Conservation (phyloP, 352 stramenopile genomes). For the Globisporangium cystogenes region DNA sequence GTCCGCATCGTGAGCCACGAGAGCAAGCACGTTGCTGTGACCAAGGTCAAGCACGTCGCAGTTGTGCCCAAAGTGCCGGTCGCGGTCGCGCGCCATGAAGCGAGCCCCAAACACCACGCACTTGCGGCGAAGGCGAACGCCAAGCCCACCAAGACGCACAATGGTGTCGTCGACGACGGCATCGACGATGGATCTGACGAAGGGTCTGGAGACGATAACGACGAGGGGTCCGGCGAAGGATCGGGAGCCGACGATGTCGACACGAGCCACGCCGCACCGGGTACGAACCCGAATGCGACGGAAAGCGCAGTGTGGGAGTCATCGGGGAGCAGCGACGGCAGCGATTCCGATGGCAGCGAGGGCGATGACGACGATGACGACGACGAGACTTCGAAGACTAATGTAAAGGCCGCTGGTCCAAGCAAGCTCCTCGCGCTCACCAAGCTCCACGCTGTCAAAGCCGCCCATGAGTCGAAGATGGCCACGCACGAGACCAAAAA, state of each 20-base stretch:
- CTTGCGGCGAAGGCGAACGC: background rate
- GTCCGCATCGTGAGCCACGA: background rate
- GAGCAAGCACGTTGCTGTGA: background rate
- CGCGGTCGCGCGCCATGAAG: background rate
- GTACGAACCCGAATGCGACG: background rate
- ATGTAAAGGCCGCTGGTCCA: background rate
- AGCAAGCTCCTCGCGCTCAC: background rate
- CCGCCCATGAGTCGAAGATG: background rate
- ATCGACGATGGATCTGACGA: conserved; percentile 2
- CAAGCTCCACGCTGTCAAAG: background rate
- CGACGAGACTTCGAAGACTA: background rate
- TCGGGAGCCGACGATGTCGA: background rate
- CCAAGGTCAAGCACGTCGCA: background rate
- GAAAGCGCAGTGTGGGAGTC: background rate
- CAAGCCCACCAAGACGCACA: background rate
- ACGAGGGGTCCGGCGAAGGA: conserved; percentile 7
- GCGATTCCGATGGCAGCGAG: background rate
- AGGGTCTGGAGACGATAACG: background rate
- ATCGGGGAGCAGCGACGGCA: background rate
- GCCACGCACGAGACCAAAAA: background rate
- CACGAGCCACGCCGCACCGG: no score
- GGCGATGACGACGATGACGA: background rate
- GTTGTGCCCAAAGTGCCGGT: background rate
- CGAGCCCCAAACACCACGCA: conserved; percentile 94
- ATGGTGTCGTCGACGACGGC: conserved; percentile 2